A percentile compares a stretch with the other conserved stretches of the same genome.
Evolutionary conservation across 768 basidiomycete species (phyloP).

Genomic region (Coprinopsis cinerea): DNA sequence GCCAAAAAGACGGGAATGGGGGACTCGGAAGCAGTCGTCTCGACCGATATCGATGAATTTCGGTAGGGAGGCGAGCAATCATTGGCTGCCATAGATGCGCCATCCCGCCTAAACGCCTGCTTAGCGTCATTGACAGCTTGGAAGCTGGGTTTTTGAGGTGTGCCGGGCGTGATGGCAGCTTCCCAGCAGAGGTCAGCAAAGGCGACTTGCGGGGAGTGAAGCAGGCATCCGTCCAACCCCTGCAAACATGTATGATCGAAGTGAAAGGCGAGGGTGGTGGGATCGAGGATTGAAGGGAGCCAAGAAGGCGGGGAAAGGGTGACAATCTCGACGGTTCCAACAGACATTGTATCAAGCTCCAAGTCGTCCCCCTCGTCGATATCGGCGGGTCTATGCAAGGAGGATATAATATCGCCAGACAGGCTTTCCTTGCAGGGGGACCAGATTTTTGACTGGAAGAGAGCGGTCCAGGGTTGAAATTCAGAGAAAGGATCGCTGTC

Average conservation of each 20-base stretch:
- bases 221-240: slow-evolving; percentile 32
- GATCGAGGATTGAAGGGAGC: slow-evolving; percentile 24
- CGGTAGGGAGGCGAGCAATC: neutral
- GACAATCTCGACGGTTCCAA: neutral
- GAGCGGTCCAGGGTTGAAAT: slow-evolving; percentile 7
- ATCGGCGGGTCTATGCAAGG: neutral
- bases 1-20: neutral
- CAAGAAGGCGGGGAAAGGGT: neutral
- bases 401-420: neutral
- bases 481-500: slow-evolving; percentile 10
- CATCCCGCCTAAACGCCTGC: neutral
- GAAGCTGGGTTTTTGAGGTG: neutral
- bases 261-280: slow-evolving; percentile 29
- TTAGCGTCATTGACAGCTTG: neutral
- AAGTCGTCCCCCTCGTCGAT: neutral
- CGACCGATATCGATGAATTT: neutral
- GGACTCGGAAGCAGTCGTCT: neutral
- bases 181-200: slow-evolving; percentile 34
- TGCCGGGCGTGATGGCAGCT: slow-evolving; percentile 13
- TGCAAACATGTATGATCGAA: slow-evolving; percentile 33
- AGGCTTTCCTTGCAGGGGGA: neutral
- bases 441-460: slow-evolving; percentile 6
- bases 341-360: too few species aligned
- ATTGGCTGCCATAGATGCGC: neutral
- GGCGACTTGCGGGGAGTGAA: slow-evolving; percentile 29